A percentile compares a stretch with the other conserved stretches of the same genome.
phyloP scores from a whole-genome alignment of 805 yeast genomes.

The Starmerella potacharoeniae region DNA sequence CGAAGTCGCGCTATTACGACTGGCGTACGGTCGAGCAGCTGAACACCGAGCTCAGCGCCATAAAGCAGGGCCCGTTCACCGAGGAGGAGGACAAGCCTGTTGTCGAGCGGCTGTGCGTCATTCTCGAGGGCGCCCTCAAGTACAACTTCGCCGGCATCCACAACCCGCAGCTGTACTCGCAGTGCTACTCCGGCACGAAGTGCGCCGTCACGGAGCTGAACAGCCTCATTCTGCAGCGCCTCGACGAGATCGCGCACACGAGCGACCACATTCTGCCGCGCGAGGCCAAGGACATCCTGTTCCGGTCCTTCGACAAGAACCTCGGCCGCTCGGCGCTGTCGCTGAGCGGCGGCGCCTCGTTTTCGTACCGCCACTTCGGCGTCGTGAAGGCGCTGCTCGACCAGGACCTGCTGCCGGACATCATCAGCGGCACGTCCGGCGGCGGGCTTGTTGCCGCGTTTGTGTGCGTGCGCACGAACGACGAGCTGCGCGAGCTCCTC shows the following conservation, averaged over 20 bases:
- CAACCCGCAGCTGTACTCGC: slow-evolving; percentile 58
- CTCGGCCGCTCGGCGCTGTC: slow-evolving; percentile 64
- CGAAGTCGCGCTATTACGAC: slow-evolving; percentile 57
- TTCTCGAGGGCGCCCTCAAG: slow-evolving; percentile 56
- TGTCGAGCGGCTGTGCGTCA: slow-evolving; percentile 38
- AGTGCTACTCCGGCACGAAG: slow-evolving; percentile 67
- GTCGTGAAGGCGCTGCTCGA: slow-evolving; percentile 60
- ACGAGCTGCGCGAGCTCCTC: slow-evolving; percentile 46
- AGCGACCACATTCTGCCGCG: slow-evolving; percentile 27
- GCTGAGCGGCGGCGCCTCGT: slow-evolving; percentile 70
- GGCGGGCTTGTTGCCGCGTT: slow-evolving; percentile 71
- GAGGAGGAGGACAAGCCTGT: slow-evolving; percentile 19
- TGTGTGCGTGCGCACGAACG: slow-evolving; percentile 56
- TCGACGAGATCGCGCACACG: slow-evolving; percentile 36
- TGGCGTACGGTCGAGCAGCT: slow-evolving; percentile 46
- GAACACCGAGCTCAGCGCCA: slow-evolving; percentile 32
- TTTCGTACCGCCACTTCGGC: slow-evolving; percentile 69
- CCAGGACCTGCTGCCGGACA: slow-evolving; percentile 51
- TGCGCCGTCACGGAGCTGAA: slow-evolving; percentile 45
- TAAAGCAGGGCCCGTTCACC: slow-evolving; percentile 24
- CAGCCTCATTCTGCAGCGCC: slow-evolving; percentile 38
- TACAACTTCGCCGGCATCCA: slow-evolving; percentile 72
- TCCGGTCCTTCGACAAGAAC: slow-evolving; percentile 47
- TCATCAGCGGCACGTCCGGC: slow-evolving; percentile 69
- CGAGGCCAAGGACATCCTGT: slow-evolving; percentile 40